Conservation (phyloP, 2,329 filamentous ascomycete species). For the Raffaelea arxii region DNA sequence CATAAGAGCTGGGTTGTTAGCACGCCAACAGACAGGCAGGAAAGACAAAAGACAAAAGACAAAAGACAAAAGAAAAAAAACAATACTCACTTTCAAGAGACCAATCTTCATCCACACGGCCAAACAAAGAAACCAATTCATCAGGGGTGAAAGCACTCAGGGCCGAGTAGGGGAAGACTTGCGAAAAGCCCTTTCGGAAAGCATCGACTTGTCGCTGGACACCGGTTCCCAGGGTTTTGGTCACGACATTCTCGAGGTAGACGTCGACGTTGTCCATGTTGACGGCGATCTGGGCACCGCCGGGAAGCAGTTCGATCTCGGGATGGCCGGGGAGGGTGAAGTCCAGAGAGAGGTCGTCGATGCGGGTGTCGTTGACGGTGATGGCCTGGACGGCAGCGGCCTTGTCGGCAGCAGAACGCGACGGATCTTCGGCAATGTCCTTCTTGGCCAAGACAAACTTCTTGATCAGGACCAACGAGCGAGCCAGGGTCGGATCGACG, state of each 20-base stretch:
- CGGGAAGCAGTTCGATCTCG: conserved; percentile 67
- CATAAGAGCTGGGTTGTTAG: conserved; percentile 59
- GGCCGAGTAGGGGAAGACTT: conserved; percentile 92
- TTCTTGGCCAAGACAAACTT: conserved; percentile 78
- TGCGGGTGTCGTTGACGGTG: conserved; percentile 60
- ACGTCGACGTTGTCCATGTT: conserved; percentile 84
- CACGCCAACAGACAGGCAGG: neutral
- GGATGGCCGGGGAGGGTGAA: conserved; percentile 93
- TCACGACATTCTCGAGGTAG: conserved; percentile 83
- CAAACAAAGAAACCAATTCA: conserved; percentile 91
- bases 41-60: neutral
- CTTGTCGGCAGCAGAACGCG: conserved; percentile 60
- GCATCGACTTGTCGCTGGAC: conserved; percentile 84
- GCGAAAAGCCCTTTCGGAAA: conserved; percentile 83
- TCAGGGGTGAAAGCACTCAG: conserved; percentile 89
- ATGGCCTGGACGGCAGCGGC: conserved; percentile 59
- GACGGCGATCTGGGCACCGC: conserved; percentile 65
- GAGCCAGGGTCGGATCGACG: conserved; percentile 78
- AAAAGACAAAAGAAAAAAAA: neutral
- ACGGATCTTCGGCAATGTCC: conserved; percentile 60
- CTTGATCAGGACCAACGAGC: conserved; percentile 78
- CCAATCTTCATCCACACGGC: conserved; percentile 91
- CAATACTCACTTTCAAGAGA: conserved; percentile 76
- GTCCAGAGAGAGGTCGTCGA: conserved; percentile 86
- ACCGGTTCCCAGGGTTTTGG: conserved; percentile 81